These are phyloP conservation scores for Chloris gayana DNA, from an alignment of 176 grass and related monocot species.

Conservation along the genomic window DNA sequence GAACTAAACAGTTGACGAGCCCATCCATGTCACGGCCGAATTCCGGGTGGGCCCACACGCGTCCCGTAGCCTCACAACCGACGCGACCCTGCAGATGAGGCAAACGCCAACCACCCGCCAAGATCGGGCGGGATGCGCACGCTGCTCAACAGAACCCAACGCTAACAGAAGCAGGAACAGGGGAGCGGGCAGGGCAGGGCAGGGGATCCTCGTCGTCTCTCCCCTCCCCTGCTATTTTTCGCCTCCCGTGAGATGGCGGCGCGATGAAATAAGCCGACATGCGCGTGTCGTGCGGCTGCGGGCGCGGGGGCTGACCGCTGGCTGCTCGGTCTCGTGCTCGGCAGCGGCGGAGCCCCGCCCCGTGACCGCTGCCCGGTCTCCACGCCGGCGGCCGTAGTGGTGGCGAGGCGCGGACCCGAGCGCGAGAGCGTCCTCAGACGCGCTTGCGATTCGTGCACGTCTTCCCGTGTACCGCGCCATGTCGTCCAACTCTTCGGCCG, in stretches of 20 bases:
- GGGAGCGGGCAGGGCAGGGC: not conserved
- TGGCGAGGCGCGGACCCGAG: not conserved
- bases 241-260: slow-evolving; percentile 7
- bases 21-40: not conserved
- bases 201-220: not conserved
- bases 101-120: slow-evolving; percentile 51
- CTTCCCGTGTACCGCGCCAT: slow-evolving; percentile 26
- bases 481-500: slow-evolving; percentile 60
- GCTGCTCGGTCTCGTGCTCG: not conserved
- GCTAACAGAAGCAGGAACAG: not conserved
- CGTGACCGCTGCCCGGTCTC: not conserved
- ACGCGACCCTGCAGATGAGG: slow-evolving; percentile 34
- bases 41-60: not conserved
- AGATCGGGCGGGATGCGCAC: slow-evolving; percentile 41
- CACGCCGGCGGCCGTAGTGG: not conserved
- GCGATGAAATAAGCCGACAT: not conserved
- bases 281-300: not conserved
- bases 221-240: not conserved
- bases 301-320: not conserved
- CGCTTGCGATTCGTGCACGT: not conserved
- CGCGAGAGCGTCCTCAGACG: not conserved
- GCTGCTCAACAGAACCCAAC: not conserved
- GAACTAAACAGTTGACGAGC: not conserved
- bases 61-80: slow-evolving; percentile 18
- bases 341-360: not conserved